Evolutionary conservation across 1,284 basidiomycete species (phyloP).

Genomic region (Rhodotorula glutinis): DNA sequence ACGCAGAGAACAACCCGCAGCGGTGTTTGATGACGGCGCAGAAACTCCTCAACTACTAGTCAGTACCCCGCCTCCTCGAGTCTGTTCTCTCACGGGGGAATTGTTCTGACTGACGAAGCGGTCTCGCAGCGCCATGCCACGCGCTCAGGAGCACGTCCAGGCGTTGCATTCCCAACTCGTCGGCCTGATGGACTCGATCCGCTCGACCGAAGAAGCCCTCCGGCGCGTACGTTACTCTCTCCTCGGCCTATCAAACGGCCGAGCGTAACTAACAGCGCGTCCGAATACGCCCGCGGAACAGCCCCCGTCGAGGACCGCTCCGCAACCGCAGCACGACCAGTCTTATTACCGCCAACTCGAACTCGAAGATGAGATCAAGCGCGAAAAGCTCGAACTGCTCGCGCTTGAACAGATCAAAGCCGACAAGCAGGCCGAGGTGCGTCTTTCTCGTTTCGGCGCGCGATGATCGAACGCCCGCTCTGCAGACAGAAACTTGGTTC

Average conservation of each 20-base stretch:
- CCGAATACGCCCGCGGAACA: not conserved
- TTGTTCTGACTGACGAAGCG: too few species aligned
- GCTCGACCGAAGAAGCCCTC: slow-evolving; percentile 35
- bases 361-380: slow-evolving; percentile 40
- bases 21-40: slow-evolving; percentile 35
- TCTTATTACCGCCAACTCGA: slow-evolving; percentile 30
- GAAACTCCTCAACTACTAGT: slow-evolving; percentile 40
- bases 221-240: slow-evolving; percentile 23
- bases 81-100: not conserved
- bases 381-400: slow-evolving; percentile 42
- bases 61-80: not conserved
- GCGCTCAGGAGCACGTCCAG: slow-evolving; percentile 42
- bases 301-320: slow-evolving; percentile 8
- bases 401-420: slow-evolving; percentile 39
- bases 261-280: not conserved
- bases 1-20: slow-evolving; percentile 27
- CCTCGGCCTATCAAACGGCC: not conserved
- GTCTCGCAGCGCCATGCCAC: slow-evolving; percentile 30
- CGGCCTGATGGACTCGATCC: slow-evolving; percentile 37
- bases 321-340: slow-evolving; percentile 15
- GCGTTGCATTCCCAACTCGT: slow-evolving; percentile 38
- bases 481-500: too few species aligned
- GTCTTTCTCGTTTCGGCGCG: not conserved
- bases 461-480: too few species aligned
- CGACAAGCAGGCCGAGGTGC: slow-evolving; percentile 35